Conservation (phyloP, 2,329 filamentous ascomycete species). For the Cercospora nicotianae region DNA sequence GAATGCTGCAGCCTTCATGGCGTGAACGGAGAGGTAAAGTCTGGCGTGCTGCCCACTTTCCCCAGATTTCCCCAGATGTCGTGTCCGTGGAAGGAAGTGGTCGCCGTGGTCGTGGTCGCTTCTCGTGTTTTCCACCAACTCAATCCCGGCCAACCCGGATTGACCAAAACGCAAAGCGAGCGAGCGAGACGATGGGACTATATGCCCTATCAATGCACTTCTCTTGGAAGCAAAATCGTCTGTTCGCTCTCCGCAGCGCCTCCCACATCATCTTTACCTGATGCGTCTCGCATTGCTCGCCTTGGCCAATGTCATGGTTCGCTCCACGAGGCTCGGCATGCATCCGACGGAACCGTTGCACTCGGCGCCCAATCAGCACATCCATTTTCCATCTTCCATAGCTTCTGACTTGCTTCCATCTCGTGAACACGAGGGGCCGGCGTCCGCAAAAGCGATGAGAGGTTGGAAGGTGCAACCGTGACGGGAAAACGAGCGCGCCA, state of each 20-base stretch:
- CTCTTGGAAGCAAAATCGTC: neutral
- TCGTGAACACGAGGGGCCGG: neutral
- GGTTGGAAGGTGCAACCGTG: neutral
- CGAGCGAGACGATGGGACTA: neutral
- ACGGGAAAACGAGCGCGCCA: neutral
- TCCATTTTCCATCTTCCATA: neutral
- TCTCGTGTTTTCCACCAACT: neutral
- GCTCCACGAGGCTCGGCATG: slow-evolving; percentile 11
- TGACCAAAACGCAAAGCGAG: neutral
- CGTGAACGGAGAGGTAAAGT: neutral
- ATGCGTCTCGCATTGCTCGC: neutral
- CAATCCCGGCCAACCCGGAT: neutral
- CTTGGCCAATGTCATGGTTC: slow-evolving; percentile 10
- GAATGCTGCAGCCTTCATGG: neutral
- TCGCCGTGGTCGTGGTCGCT: neutral
- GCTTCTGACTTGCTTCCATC: neutral
- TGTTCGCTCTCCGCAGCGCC: neutral
- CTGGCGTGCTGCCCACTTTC: neutral
- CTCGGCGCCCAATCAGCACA: neutral
- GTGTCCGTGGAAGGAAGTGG: neutral
- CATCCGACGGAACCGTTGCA: neutral
- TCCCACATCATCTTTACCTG: slow-evolving; percentile 7
- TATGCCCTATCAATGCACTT: neutral
- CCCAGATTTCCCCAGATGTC: neutral
- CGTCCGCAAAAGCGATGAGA: neutral